Conservation (phyloP, 2,329 filamentous ascomycete genomes). For the Pyrenochaeta sp. region DNA sequence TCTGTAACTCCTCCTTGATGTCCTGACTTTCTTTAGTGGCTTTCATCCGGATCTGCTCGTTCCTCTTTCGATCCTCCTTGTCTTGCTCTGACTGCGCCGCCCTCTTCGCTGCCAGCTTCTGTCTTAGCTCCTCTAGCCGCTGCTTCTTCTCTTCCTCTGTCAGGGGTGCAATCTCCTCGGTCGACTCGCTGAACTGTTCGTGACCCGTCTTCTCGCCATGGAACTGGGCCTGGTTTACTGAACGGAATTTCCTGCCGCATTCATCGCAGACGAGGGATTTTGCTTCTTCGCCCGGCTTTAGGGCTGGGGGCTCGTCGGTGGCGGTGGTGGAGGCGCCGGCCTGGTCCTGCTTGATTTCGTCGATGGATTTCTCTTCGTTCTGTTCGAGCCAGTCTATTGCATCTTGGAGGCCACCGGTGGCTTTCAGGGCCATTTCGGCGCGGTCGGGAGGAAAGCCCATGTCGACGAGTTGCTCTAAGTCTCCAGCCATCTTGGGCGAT, state of each 20-base stretch:
- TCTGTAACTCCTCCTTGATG: constrained; percentile 84
- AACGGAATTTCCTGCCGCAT: constrained; percentile 90
- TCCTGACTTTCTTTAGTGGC: constrained; percentile 89
- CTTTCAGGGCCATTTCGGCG: constrained; percentile 84
- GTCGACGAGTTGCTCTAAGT: constrained; percentile 68
- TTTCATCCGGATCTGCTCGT: constrained; percentile 87
- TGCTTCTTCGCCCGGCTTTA: constrained; percentile 75
- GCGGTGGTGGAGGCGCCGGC: constrained; percentile 42
- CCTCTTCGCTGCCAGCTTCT: constrained; percentile 76
- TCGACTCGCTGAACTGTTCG: constrained; percentile 90
- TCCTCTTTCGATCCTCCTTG: constrained; percentile 82
- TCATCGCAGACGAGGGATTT: constrained; percentile 92
- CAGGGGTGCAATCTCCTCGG: constrained; percentile 87
- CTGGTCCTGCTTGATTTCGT: constrained; percentile 72
- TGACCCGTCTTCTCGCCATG: constrained; percentile 93
- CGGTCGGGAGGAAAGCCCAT: constrained; percentile 85
- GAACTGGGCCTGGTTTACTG: constrained; percentile 81
- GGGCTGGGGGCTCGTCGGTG: constrained; percentile 66
- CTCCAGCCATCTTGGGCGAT: constrained; percentile 55
- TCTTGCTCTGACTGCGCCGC: constrained; percentile 74
- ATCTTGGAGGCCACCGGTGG: constrained; percentile 80
- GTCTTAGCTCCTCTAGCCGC: constrained; percentile 77
- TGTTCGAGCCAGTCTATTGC: constrained; percentile 95
- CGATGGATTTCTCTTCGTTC: constrained; percentile 86
- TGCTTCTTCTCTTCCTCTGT: constrained; percentile 90